Evolutionary conservation across 345 rosid species (phyloP), one percentile per base, ranked within the genome.

Genomic region (Aquilaria sinensis): DNA sequence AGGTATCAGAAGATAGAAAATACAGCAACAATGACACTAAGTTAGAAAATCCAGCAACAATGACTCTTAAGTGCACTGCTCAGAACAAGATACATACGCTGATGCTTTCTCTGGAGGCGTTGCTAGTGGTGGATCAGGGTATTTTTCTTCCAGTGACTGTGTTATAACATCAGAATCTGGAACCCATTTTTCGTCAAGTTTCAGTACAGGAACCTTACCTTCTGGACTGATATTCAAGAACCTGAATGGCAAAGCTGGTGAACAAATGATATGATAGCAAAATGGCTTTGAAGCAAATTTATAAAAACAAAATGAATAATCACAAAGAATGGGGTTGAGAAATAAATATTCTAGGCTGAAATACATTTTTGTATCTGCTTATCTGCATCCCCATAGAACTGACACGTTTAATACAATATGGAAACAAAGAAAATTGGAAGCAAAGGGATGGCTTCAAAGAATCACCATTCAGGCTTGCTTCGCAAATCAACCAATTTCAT

Each of bases 161-260:
- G 98, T 77, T 49, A 93, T 90, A 58, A 88, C 88, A 86, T 93
- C 97, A 13, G 97, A 93, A 77, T 93, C 98, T 4, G 96, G 84
- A 82, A 90, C 76, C 98, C 97, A 93, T 55, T 83, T 78, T 75
- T 90, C 94, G 67, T 88, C 96, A 60, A 93, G 74, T 58, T 90
- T 90, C 57, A 81, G 63, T 5, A 88, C 86, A 60, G 97, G 98
- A 70, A 93, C 97, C 81, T 93, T 88, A 51, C 98, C 98, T 78
- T 90, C 92, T 12, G 94, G 85, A 57, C 79, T 87, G 62, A 93
- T 63, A 63, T 86, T 74, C 67, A 93, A 74, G 80, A 93, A 93
- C 97, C 97, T 93, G 70, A 13, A 12, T 57, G 11, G 4, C 43
- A 37, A 37, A 37, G 43, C 43, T 3, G 8, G 43, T 37, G 8